These are phyloP conservation scores for Apiotrichum brassicae DNA, from an alignment of 1,284 basidiomycete species.

Conservation along the genomic window DNA sequence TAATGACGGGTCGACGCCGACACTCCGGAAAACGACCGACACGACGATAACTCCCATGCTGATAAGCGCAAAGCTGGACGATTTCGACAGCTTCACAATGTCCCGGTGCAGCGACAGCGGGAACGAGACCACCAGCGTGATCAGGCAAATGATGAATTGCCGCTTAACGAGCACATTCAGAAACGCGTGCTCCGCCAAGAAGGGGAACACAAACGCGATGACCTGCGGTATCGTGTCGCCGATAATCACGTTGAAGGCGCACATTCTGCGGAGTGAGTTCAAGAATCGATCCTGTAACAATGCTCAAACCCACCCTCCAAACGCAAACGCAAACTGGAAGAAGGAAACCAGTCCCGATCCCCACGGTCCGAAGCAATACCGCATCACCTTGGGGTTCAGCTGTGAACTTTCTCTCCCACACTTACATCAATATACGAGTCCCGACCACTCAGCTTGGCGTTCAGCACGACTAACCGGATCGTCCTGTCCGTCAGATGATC, in stretches of 20 bases:
- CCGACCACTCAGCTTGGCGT: slow-evolving; percentile 89
- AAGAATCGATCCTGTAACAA: not conserved
- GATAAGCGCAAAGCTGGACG: slow-evolving; percentile 77
- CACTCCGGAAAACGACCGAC: slow-evolving; percentile 79
- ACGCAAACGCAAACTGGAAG: slow-evolving; percentile 96
- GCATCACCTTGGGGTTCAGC: slow-evolving; percentile 62
- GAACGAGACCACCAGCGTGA: slow-evolving; percentile 82
- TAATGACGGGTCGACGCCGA: slow-evolving; percentile 67
- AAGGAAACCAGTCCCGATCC: slow-evolving; percentile 89
- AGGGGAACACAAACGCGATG: slow-evolving; percentile 77
- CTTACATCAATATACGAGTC: slow-evolving; percentile 79
- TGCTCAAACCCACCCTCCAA: slow-evolving; percentile 60
- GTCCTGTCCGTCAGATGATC: slow-evolving; percentile 48
- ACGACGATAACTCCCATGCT: slow-evolving; percentile 93
- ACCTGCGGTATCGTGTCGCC: slow-evolving; percentile 96
- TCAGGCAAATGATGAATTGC: slow-evolving; percentile 77
- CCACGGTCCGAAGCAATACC: slow-evolving; percentile 82
- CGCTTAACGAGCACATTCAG: slow-evolving; percentile 74
- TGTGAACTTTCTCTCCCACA: not conserved
- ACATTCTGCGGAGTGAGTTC: slow-evolving; percentile 61
- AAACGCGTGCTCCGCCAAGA: slow-evolving; percentile 61
- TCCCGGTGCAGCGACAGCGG: slow-evolving; percentile 93
- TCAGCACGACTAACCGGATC: slow-evolving; percentile 88
- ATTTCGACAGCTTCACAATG: slow-evolving; percentile 92
- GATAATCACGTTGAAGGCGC: slow-evolving; percentile 84